These are phyloP conservation scores for Chlamydomonas sphaeroides DNA, from an alignment of 139 green algal species.

Conservation along the genomic window DNA sequence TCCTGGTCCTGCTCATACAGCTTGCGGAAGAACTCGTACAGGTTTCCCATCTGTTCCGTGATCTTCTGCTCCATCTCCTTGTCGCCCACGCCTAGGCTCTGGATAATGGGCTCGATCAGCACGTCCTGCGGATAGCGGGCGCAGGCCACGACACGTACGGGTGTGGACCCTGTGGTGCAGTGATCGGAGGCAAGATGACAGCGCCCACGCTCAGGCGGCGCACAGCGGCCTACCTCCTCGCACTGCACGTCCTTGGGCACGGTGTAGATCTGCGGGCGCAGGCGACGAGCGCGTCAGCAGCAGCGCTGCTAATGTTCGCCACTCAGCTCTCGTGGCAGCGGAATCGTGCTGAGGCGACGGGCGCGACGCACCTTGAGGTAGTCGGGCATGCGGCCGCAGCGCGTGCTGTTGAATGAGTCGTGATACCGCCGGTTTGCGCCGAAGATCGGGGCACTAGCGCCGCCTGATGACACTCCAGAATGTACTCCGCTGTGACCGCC, in stretches of 20 bases:
- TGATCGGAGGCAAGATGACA: neutral
- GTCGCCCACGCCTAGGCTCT: slow-evolving; percentile 23
- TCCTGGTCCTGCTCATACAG: slow-evolving; percentile 55
- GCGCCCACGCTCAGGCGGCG: neutral
- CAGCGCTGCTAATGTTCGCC: neutral
- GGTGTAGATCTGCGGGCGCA: neutral
- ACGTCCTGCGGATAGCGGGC: neutral
- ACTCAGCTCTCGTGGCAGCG: neutral
- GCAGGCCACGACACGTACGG: neutral
- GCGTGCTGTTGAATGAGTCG: neutral
- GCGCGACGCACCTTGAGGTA: slow-evolving; percentile 8
- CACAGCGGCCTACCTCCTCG: neutral
- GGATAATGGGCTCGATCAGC: slow-evolving; percentile 46
- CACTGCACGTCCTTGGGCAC: slow-evolving; percentile 18
- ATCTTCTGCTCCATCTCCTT: slow-evolving; percentile 40
- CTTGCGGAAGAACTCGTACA: slow-evolving; percentile 53
- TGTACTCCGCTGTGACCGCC: neutral
- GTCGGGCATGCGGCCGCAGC: slow-evolving; percentile 6
- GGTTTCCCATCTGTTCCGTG: slow-evolving; percentile 32
- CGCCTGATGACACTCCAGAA: neutral
- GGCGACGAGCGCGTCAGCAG: neutral
- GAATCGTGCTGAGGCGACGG: no score
- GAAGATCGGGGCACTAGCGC: neutral
- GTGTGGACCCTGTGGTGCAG: neutral
- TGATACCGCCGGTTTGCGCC: neutral